Conservation (phyloP, 148 eudicot genomes). For the Silene uniflora region DNA sequence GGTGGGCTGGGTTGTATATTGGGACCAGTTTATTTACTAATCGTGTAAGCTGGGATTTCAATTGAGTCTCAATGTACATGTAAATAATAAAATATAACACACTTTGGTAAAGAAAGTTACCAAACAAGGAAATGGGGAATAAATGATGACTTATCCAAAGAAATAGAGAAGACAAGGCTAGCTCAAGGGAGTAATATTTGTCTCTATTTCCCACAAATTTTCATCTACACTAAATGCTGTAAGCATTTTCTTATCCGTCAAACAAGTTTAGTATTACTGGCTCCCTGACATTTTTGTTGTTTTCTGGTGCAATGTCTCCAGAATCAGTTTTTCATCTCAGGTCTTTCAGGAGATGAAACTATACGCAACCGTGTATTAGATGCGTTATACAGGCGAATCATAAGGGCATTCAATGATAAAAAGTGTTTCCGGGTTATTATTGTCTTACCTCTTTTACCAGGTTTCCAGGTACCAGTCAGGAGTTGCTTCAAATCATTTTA, state of each 20-base stretch:
- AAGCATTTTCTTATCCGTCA: not conserved
- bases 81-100: not conserved
- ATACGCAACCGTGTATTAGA: constrained; percentile 85
- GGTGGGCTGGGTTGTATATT: not conserved
- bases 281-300: constrained; percentile 18
- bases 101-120: not conserved
- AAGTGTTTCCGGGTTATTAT: constrained; percentile 84
- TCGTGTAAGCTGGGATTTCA: not conserved
- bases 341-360: constrained; percentile 86
- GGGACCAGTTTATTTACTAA: not conserved
- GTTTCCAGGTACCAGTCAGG: constrained; percentile 73
- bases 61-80: not conserved
- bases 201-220: not conserved
- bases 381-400: constrained; percentile 71
- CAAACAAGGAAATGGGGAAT: not conserved
- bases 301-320: constrained; percentile 40
- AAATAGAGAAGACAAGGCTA: not conserved
- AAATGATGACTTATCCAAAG: not conserved
- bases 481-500: not conserved
- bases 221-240: not conserved
- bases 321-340: constrained; percentile 99
- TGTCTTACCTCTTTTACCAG: constrained; percentile 93
- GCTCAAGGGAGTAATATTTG: not conserved
- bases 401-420: constrained; percentile 82
- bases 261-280: not conserved